These are phyloP conservation scores for Giardia duodenalis DNA, from an alignment of 208 protist genomes.

Conservation along the genomic window DNA sequence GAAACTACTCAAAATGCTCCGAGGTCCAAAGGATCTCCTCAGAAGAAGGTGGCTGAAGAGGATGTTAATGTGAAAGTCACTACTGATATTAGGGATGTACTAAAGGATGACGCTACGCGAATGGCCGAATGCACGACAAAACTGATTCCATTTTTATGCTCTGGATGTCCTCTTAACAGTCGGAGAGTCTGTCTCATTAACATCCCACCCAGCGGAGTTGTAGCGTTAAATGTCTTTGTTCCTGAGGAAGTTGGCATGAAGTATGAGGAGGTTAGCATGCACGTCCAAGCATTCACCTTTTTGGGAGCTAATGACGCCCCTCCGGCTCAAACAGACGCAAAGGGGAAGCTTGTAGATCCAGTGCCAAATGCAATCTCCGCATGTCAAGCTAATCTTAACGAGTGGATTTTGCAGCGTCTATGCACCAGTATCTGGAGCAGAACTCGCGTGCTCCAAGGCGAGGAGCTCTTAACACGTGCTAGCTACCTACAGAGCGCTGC, in stretches of 20 bases:
- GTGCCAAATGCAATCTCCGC: background rate
- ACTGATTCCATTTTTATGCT: background rate
- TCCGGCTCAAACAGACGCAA: background rate
- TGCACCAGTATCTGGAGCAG: background rate
- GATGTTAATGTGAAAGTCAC: background rate
- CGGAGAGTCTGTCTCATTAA: background rate
- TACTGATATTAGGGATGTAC: background rate
- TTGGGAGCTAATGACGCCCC: background rate
- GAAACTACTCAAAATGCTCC: background rate
- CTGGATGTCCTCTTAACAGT: background rate
- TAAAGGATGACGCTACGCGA: background rate
- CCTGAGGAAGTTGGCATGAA: background rate
- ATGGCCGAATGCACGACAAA: background rate
- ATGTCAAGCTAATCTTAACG: background rate
- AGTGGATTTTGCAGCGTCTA: background rate
- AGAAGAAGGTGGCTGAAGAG: background rate
- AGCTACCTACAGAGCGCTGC: background rate
- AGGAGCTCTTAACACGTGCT: background rate
- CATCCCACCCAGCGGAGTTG: background rate
- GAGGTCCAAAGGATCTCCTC: background rate
- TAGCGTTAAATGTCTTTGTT: background rate
- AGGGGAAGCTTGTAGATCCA: background rate
- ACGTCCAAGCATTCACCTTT: background rate
- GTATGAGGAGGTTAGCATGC: background rate
- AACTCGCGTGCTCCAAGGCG: background rate